phyloP scores from a whole-genome alignment of 768 basidiomycete genomes.

The Boletus reticuloceps region DNA sequence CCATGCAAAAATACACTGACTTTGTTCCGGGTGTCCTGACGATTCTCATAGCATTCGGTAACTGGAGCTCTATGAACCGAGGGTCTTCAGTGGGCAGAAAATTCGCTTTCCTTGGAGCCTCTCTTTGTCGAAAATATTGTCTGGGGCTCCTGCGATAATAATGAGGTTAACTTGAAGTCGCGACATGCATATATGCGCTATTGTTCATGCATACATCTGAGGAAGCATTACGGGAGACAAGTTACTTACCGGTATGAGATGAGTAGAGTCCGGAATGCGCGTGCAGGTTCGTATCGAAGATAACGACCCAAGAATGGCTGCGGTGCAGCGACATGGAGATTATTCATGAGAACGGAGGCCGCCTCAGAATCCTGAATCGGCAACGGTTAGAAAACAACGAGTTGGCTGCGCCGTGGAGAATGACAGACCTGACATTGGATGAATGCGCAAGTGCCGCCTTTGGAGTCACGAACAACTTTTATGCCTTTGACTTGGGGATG shows the following conservation, averaged over 20 bases:
- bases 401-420: neutral
- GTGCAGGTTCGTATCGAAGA: constrained; percentile 75
- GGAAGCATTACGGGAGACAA: neutral
- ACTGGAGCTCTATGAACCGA: constrained; percentile 41
- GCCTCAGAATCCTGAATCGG: constrained; percentile 49
- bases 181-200: constrained; percentile 22
- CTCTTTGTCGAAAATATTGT: constrained; percentile 20
- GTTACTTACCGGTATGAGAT: constrained; percentile 66
- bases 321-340: constrained; percentile 51
- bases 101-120: constrained; percentile 11
- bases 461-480: constrained; percentile 70
- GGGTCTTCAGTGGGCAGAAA: constrained; percentile 15
- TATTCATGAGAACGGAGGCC: constrained; percentile 58
- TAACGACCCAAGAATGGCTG: constrained; percentile 69
- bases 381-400: neutral
- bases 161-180: constrained; percentile 6
- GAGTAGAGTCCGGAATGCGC: constrained; percentile 70
- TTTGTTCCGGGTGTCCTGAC: constrained; percentile 51
- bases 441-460: constrained; percentile 80
- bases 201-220: constrained; percentile 13
- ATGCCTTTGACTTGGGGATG: constrained; percentile 65
- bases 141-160: constrained; percentile 15
- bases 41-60: constrained; percentile 61
- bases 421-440: constrained; percentile 74
- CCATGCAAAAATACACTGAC: constrained; percentile 32